Conservation (phyloP, 441 rosid genomes). For the Manihot esculenta region DNA sequence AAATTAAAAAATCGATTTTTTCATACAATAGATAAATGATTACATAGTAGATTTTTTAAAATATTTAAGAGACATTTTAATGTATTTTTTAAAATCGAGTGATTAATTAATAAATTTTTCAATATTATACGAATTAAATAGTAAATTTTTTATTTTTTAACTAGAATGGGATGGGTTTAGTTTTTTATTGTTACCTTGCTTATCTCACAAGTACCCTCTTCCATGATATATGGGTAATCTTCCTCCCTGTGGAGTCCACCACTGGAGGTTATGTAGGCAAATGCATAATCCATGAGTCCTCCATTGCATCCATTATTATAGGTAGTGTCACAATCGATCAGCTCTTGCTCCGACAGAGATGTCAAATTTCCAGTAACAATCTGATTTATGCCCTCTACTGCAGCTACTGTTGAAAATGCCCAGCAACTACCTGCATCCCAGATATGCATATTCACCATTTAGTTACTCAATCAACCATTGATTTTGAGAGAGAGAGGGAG, state of each 20-base stretch:
- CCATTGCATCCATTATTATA: slow-evolving; percentile 91
- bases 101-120: no score
- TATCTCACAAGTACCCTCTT: slow-evolving; percentile 77
- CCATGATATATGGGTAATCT: slow-evolving; percentile 95
- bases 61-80: no score
- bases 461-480: no score
- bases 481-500: neutral
- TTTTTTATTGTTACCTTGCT: slow-evolving; percentile 41
- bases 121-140: no score
- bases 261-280: slow-evolving; percentile 57
- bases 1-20: no score
- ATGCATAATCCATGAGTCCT: slow-evolving; percentile 98
- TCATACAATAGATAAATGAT: no score
- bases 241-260: slow-evolving; percentile 86
- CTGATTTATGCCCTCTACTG: slow-evolving; percentile 91
- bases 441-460: neutral
- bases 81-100: no score
- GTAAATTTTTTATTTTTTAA: no score
- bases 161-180: no score
- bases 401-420: slow-evolving; percentile 98
- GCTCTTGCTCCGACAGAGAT: slow-evolving; percentile 83
- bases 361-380: slow-evolving; percentile 77
- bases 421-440: slow-evolving; percentile 83
- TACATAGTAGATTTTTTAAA: no score
- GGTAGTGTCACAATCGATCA: slow-evolving; percentile 82